Conservation (phyloP, 148 eudicot species). For the Vaccinium corymbosum region DNA sequence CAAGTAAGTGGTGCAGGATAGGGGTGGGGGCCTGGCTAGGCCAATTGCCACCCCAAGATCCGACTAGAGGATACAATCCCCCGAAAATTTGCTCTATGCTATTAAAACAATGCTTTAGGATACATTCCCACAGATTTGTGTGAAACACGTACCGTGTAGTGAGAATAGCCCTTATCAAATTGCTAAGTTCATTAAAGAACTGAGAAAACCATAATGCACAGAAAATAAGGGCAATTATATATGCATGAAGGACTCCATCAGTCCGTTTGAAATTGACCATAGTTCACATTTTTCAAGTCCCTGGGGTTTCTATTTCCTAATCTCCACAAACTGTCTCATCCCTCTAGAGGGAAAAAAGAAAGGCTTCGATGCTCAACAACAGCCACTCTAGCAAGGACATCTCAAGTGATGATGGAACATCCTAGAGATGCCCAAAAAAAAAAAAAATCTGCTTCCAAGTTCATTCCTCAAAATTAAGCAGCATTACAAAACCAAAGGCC, state of each 20-base stretch:
- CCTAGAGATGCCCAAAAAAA: neutral
- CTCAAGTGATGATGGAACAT: neutral
- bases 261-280: conserved; percentile 13
- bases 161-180: no score
- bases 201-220: neutral
- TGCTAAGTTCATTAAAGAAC: no score
- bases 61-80: no score
- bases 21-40: no score
- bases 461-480: neutral
- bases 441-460: neutral
- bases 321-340: conserved; percentile 12
- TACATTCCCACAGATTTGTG: no score
- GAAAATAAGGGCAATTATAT: neutral
- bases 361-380: neutral
- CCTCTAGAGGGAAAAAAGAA: neutral
- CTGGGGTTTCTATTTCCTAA: neutral
- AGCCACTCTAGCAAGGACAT: neutral
- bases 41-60: no score
- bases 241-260: conserved; percentile 3
- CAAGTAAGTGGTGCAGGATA: no score
- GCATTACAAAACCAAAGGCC: conserved; percentile 10
- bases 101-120: no score
- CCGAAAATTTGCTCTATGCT: no score
- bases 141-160: no score
- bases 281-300: conserved; percentile 1